Conservation (phyloP, 768 basidiomycete genomes). For the Tylopilus subfusipes region DNA sequence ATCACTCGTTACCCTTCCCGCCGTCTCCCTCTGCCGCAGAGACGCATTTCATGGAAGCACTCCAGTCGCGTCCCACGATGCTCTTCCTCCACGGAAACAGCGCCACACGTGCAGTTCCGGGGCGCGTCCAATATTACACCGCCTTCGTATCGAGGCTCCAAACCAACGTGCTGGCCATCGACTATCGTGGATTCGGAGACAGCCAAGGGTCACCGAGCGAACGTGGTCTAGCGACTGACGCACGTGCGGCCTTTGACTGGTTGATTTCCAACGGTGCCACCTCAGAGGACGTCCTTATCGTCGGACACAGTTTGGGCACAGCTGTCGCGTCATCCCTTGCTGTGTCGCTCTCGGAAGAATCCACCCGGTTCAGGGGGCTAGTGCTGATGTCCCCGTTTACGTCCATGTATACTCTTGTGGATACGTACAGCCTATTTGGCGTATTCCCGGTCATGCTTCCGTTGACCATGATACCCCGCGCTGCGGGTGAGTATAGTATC, state of each 20-base stretch:
- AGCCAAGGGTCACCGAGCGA: slow-evolving; percentile 78
- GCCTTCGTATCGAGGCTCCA: slow-evolving; percentile 61
- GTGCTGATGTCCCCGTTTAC: slow-evolving; percentile 59
- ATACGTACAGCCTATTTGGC: slow-evolving; percentile 65
- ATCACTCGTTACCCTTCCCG: slow-evolving; percentile 44
- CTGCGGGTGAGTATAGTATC: slow-evolving; percentile 58
- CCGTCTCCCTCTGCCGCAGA: slow-evolving; percentile 37
- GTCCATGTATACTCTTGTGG: slow-evolving; percentile 54
- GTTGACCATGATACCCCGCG: slow-evolving; percentile 57
- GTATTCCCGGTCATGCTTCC: slow-evolving; percentile 71
- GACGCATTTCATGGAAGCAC: slow-evolving; percentile 48
- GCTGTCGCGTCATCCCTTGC: slow-evolving; percentile 60
- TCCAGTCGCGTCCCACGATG: slow-evolving; percentile 65
- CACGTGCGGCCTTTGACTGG: slow-evolving; percentile 80
- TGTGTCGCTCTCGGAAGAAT: slow-evolving; percentile 45
- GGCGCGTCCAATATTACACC: slow-evolving; percentile 67
- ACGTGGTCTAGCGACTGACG: slow-evolving; percentile 67
- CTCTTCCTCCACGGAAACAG: slow-evolving; percentile 93
- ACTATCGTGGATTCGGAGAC: slow-evolving; percentile 92
- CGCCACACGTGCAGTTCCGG: slow-evolving; percentile 65
- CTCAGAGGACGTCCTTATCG: slow-evolving; percentile 59
- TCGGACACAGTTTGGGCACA: slow-evolving; percentile 89
- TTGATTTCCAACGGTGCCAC: slow-evolving; percentile 55
- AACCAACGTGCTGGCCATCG: slow-evolving; percentile 78
- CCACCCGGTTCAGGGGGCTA: slow-evolving; percentile 41